Conservation (phyloP, 306 rosid genomes). For the Pyrus betulifolia region DNA sequence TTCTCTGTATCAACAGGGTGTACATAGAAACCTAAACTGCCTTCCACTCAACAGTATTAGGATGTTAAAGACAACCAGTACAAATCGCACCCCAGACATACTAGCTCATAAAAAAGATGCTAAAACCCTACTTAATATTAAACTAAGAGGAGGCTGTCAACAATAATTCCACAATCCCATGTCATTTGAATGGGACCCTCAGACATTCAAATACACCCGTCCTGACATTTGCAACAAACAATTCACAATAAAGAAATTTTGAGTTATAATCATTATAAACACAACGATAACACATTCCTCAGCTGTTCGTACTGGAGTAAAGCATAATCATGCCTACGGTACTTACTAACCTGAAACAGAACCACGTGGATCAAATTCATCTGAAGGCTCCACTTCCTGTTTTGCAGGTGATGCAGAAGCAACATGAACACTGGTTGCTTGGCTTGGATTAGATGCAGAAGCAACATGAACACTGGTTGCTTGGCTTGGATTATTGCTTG, state of each 20-base stretch:
- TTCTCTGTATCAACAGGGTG: too few relatives aligned
- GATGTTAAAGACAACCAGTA: neutral
- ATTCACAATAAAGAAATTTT: neutral
- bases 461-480: constrained; percentile 27
- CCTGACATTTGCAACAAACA: neutral
- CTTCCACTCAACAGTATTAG: neutral
- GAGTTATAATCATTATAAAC: neutral
- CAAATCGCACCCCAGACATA: neutral
- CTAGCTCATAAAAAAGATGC: neutral
- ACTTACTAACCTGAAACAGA: constrained; percentile 45
- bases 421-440: constrained; percentile 30
- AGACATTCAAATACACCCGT: neutral
- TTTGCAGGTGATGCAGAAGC: constrained; percentile 29
- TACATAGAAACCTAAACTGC: neutral
- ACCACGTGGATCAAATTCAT: constrained; percentile 96
- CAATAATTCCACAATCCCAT: neutral
- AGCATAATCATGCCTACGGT: neutral
- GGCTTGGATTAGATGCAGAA: constrained; percentile 27
- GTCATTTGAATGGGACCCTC: neutral
- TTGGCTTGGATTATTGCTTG: constrained; percentile 40
- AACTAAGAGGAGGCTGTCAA: neutral
- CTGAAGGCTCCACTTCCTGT: constrained; percentile 45
- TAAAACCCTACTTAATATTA: neutral
- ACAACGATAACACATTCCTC: neutral
- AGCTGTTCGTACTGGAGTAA: neutral